Evolutionary conservation across 2,329 filamentous ascomycete species (phyloP).

Genomic region (Colletotrichum australisinense): DNA sequence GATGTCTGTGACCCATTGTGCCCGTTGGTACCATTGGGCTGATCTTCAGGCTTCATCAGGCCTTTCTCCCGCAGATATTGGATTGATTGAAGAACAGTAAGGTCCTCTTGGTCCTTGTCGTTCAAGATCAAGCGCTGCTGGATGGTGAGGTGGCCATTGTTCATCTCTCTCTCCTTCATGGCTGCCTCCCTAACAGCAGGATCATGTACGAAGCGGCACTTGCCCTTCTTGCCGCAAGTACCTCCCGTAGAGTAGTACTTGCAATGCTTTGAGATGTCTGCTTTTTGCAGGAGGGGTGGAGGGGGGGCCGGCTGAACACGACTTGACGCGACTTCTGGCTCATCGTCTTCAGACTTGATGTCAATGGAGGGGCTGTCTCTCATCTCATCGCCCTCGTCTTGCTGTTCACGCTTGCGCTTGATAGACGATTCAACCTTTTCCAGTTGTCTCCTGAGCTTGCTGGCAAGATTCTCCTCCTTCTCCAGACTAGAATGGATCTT

Average conservation of each 20-base stretch:
- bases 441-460: slow-evolving; percentile 72
- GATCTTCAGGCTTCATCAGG: slow-evolving; percentile 54
- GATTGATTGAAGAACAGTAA: slow-evolving; percentile 73
- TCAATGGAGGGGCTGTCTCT: slow-evolving; percentile 60
- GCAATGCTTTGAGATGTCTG: slow-evolving; percentile 74
- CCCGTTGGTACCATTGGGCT: slow-evolving; percentile 38
- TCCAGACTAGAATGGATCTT: slow-evolving; percentile 43
- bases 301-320: slow-evolving; percentile 50
- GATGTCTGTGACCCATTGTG: neutral
- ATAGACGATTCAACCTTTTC: slow-evolving; percentile 78
- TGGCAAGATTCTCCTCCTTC: slow-evolving; percentile 72
- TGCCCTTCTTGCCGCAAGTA: slow-evolving; percentile 78
- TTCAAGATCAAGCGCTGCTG: slow-evolving; percentile 74
- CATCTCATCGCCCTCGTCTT: slow-evolving; percentile 76
- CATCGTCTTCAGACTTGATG: slow-evolving; percentile 66
- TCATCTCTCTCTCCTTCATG: slow-evolving; percentile 71
- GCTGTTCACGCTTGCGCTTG: slow-evolving; percentile 76
- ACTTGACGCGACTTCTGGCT: slow-evolving; percentile 68
- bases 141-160: slow-evolving; percentile 74
- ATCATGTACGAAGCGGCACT: slow-evolving; percentile 79
- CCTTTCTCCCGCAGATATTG: slow-evolving; percentile 73
- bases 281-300: slow-evolving; percentile 63
- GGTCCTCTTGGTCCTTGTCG: slow-evolving; percentile 76
- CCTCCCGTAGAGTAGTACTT: slow-evolving; percentile 78
- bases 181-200: slow-evolving; percentile 71